phyloP scores from a whole-genome alignment of 352 stramenopile species.

The Globisporangium uncinulatum region DNA sequence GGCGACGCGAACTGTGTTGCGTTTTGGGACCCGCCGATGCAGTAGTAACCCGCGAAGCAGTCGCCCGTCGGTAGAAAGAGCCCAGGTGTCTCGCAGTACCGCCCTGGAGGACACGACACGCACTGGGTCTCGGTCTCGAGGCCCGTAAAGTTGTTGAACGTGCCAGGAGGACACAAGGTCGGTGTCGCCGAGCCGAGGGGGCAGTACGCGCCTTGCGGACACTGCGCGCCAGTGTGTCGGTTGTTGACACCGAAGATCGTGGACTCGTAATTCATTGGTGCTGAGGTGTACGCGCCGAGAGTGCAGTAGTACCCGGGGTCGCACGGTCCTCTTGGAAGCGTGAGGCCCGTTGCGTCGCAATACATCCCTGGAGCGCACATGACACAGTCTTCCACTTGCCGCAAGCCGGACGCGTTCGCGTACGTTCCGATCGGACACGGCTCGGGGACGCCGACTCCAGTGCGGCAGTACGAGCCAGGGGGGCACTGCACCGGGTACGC shows the following conservation, averaged over 20 bases:
- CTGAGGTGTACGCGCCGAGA: constrained; percentile 83
- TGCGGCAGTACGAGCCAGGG: constrained; percentile 85
- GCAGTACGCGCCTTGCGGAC: constrained; percentile 65
- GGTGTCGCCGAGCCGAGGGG: constrained; percentile 52
- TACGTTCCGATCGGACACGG: constrained; percentile 90
- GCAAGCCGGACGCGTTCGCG: constrained; percentile 68
- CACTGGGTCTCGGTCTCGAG: constrained; percentile 72
- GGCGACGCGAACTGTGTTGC: constrained; percentile 54
- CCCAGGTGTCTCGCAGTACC: constrained; percentile 73
- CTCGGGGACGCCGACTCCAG: constrained; percentile 60
- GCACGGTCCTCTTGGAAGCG: constrained; percentile 66
- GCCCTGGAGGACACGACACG: constrained; percentile 62
- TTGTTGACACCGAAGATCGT: constrained; percentile 61
- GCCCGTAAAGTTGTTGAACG: constrained; percentile 69
- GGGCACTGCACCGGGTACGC: constrained; percentile 66
- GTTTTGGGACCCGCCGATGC: constrained; percentile 40
- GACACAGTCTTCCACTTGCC: constrained; percentile 80
- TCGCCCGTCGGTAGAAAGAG: constrained; percentile 56
- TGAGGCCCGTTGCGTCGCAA: constrained; percentile 84
- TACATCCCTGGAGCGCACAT: constrained; percentile 88
- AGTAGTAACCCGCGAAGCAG: constrained; percentile 82
- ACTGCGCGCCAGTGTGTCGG: constrained; percentile 59
- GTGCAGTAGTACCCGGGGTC: constrained; percentile 91
- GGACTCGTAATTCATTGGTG: constrained; percentile 76
- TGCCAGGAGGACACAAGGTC: constrained; percentile 64